Conservation (phyloP, 441 rosid species). For the Euphorbia corollata region DNA sequence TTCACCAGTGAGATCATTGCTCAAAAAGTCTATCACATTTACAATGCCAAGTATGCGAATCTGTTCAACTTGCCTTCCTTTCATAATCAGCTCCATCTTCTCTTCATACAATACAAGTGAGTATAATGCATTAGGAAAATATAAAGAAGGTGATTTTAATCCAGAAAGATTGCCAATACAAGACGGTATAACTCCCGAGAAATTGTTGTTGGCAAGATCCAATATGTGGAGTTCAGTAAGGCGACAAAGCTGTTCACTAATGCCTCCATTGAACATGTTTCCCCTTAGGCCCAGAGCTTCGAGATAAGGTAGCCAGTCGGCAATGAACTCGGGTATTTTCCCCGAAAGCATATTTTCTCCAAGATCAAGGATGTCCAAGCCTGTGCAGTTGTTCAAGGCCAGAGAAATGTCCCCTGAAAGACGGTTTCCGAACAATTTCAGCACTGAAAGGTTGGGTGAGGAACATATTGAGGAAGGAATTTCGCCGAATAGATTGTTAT, state of each 20-base stretch:
- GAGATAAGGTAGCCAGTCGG: neutral
- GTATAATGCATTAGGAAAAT: neutral
- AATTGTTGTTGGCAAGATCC: conserved; percentile 15
- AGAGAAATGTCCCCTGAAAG: conserved; percentile 37
- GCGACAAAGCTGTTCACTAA: conserved; percentile 3
- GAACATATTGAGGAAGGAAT: conserved; percentile 40
- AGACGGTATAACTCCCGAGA: conserved; percentile 13
- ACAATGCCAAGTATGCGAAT: conserved; percentile 1
- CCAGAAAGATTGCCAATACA: conserved; percentile 11
- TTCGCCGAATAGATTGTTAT: conserved; percentile 36
- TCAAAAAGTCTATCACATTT: conserved; percentile 11
- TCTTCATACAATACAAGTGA: neutral
- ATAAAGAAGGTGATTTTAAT: conserved; percentile 1
- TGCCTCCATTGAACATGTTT: conserved; percentile 10
- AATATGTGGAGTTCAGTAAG: conserved; percentile 7
- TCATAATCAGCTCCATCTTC: conserved; percentile 5
- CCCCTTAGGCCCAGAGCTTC: conserved; percentile 17
- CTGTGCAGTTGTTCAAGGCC: conserved; percentile 38
- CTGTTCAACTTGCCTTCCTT: conserved; percentile 15
- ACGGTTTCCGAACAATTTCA: conserved; percentile 41
- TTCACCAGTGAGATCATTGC: conserved; percentile 3
- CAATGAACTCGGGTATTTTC: conserved; percentile 21
- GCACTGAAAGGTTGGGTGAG: conserved; percentile 31
- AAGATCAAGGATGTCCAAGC: conserved; percentile 32
- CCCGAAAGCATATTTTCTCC: conserved; percentile 19